Conservation (phyloP, 345 rosid genomes). For the Gynandropsis gynandra region DNA sequence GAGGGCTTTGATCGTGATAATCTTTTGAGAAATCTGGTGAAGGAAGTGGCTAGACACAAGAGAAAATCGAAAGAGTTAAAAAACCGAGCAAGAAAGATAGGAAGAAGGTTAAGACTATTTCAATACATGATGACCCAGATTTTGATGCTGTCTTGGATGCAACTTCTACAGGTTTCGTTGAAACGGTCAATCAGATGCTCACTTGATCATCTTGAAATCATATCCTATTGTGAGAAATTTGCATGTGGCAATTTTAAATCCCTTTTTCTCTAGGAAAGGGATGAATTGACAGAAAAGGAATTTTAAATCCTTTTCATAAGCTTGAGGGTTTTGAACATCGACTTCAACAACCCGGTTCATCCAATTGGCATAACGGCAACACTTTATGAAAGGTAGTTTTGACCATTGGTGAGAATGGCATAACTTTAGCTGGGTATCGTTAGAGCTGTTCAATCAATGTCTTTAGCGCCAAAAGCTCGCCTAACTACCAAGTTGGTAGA, state of each 20-base stretch:
- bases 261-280: slow-evolving; percentile 85
- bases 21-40: slow-evolving; percentile 49
- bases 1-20: slow-evolving; percentile 28
- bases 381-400: no score
- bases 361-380: slow-evolving; percentile 33
- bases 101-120: no score
- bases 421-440: slow-evolving; percentile 42
- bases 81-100: no score
- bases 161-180: slow-evolving; percentile 75
- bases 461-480: slow-evolving; percentile 72
- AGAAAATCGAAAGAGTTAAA: slow-evolving; percentile 56
- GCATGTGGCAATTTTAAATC: no score
- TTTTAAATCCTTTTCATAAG: slow-evolving; percentile 92
- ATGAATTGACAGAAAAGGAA: slow-evolving; percentile 80
- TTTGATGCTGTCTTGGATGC: no score
- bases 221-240: neutral
- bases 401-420: slow-evolving; percentile 25
- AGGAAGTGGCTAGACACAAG: slow-evolving; percentile 46
- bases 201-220: slow-evolving; percentile 10
- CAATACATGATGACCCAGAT: no score
- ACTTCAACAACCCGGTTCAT: slow-evolving; percentile 57
- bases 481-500: slow-evolving; percentile 78
- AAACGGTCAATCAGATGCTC: slow-evolving; percentile 54
- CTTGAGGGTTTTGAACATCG: slow-evolving; percentile 87
- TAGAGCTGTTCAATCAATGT: slow-evolving; percentile 52